A percentile compares a stretch with the other conserved stretches of the same genome.
Conservation (phyloP, 176 grass and related monocot species). For the Secale cereale region DNA sequence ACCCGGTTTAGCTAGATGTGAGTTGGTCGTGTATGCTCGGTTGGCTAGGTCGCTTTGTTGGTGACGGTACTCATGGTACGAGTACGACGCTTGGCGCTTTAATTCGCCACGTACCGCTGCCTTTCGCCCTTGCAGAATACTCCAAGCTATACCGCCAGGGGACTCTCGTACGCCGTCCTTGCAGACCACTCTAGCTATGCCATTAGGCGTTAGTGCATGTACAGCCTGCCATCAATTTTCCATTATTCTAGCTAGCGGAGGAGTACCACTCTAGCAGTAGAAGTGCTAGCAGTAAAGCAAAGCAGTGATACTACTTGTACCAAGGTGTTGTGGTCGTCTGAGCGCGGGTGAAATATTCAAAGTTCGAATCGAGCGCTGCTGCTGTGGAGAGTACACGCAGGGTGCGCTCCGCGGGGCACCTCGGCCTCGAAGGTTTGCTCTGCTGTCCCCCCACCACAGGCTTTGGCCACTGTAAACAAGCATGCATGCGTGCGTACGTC, state of each 20-base stretch:
- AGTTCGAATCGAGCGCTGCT: neutral
- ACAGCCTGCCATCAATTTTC: neutral
- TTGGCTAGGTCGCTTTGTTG: neutral
- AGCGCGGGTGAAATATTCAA: slow-evolving; percentile 15
- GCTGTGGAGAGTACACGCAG: neutral
- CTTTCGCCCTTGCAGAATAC: neutral
- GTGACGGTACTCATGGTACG: neutral
- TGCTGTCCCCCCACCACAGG: neutral
- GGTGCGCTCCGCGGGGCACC: neutral
- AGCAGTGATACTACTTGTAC: neutral
- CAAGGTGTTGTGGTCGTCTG: neutral
- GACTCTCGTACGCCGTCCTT: neutral
- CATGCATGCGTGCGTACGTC: neutral
- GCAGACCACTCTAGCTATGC: neutral
- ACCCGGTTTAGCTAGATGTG: neutral
- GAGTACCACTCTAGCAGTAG: neutral
- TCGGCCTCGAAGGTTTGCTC: neutral
- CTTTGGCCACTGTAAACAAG: slow-evolving; percentile 21
- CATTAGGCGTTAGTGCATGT: neutral
- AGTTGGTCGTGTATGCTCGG: neutral
- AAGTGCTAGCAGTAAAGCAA: neutral
- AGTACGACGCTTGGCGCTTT: neutral
- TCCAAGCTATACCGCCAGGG: neutral
- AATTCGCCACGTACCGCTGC: neutral
- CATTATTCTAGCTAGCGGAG: neutral